A percentile compares a stretch with the other conserved stretches of the same genome.
phyloP scores from a whole-genome alignment of 768 basidiomycete species.

The Boletus vinaceobasis region DNA sequence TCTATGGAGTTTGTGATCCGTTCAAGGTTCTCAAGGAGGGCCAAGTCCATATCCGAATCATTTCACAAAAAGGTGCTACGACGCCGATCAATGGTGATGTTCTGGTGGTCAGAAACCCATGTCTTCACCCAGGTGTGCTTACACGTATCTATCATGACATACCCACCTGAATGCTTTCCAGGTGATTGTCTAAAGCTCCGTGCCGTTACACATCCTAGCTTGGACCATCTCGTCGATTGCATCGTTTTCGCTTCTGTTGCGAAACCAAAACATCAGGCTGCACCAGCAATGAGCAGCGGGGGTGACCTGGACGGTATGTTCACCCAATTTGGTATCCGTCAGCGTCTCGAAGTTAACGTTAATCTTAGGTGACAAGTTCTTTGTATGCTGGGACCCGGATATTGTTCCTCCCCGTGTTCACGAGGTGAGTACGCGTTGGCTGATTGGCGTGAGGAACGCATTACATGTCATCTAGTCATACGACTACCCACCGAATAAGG shows the following conservation, averaged over 20 bases:
- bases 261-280: constrained; percentile 53
- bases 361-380: constrained; percentile 55
- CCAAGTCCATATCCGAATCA: constrained; percentile 60
- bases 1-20: constrained; percentile 70
- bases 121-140: constrained; percentile 57
- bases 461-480: constrained; percentile 44
- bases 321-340: not conserved
- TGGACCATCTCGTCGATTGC: constrained; percentile 62
- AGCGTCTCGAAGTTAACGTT: not conserved
- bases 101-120: constrained; percentile 64
- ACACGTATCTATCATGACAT: not conserved
- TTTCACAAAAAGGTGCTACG: constrained; percentile 46
- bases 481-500: constrained; percentile 63
- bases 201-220: constrained; percentile 47
- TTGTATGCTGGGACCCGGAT: constrained; percentile 68
- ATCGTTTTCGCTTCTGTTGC: constrained; percentile 63
- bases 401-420: constrained; percentile 53
- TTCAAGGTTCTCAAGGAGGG: constrained; percentile 60
- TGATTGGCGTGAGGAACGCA: not conserved
- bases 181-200: constrained; percentile 65
- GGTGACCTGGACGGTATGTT: constrained; percentile 56
- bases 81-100: constrained; percentile 61
- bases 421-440: constrained; percentile 38
- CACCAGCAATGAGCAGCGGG: constrained; percentile 69
- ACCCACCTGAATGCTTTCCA: constrained; percentile 12